Percentiles rank a stretch among this genome's conserved stretches.
These are phyloP conservation scores for Prunus kanzakura DNA, from an alignment of 306 rosid species.

Conservation along the genomic window DNA sequence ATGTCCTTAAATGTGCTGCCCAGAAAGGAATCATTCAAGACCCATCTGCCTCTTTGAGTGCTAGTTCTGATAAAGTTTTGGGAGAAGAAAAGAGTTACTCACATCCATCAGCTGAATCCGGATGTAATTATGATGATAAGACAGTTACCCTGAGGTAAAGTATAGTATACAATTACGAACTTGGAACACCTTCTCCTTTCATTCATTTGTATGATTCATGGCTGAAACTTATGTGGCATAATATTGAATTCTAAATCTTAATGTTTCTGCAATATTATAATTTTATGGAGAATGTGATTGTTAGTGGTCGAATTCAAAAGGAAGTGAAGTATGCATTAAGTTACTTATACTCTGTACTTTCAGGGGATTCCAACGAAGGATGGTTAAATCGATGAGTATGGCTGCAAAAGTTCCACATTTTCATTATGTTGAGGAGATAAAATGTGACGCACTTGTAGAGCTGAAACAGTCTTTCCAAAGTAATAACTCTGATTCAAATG, in stretches of 20 bases:
- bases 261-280: neutral
- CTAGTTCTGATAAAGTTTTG: constrained; percentile 28
- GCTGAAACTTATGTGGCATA: neutral
- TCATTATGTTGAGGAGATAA: constrained; percentile 86
- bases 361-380: constrained; percentile 89
- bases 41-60: constrained; percentile 31
- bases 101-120: constrained; percentile 30
- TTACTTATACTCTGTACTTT: constrained; percentile 19
- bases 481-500: constrained; percentile 57
- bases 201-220: constrained; percentile 2
- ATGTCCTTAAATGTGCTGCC: constrained; percentile 55
- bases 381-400: constrained; percentile 80
- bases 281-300: neutral
- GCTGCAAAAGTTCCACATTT: constrained; percentile 96
- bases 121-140: constrained; percentile 43
- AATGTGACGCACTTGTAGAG: constrained; percentile 65
- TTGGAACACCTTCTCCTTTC: neutral
- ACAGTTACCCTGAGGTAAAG: constrained; percentile 69
- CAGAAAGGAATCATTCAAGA: constrained; percentile 52
- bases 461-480: constrained; percentile 77
- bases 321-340: neutral
- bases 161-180: constrained; percentile 12
- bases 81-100: constrained; percentile 32
- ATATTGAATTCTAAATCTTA: neutral
- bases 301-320: constrained; percentile 4